Evolutionary conservation across 139 green algal species (phyloP), one percentile per base, ranked within the genome.

Genomic region (Tetradesmus obliquus): DNA sequence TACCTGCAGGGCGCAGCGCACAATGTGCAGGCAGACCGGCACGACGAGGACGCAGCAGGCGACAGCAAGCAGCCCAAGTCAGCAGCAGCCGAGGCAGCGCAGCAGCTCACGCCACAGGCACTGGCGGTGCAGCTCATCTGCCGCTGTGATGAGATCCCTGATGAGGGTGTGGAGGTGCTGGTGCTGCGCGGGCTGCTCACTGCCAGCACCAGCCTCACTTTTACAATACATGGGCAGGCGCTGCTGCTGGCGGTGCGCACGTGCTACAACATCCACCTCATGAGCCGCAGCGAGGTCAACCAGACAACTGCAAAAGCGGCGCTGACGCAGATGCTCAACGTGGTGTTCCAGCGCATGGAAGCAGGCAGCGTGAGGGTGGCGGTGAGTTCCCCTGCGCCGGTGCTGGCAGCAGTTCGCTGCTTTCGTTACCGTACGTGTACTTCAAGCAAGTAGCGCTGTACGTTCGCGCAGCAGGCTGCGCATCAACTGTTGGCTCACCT

Each of bases 181-280:
- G 94, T 99, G 22, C 94, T 99, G 24, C 97, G 97, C 62, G 96
- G 95, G 7, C 91, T 99, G 87, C 95, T 99, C 10, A 98, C 98
- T 2, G 96, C 97, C 0, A 95, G 97, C 84, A 99, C 97, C 2
- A 98, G 96, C 57, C 93, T 93, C 32, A 96, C 94, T 2, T 95
- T 99, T 76, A 96, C 95, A 4, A 89, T 99, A 54, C 98, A 99
- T 90, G 96, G 96, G 7, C 95, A 97, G 93, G 95, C 94, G 53
- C 95, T 98, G 91, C 94, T 98, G 88, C 94, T 98, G 92, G 95
- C 96, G 7, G 96, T 99, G 87, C 95, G 97, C 53, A 98, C 97
- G 17, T 98, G 96, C 94, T 99, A 99, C 96, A 99, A 99, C 94
- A 98, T 99, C 88, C 99, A 97, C 95, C 91, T 99, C 55, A 97